Evolutionary conservation across 2,329 filamentous ascomycete species (phyloP).

Genomic region (Diplodia seriata): DNA sequence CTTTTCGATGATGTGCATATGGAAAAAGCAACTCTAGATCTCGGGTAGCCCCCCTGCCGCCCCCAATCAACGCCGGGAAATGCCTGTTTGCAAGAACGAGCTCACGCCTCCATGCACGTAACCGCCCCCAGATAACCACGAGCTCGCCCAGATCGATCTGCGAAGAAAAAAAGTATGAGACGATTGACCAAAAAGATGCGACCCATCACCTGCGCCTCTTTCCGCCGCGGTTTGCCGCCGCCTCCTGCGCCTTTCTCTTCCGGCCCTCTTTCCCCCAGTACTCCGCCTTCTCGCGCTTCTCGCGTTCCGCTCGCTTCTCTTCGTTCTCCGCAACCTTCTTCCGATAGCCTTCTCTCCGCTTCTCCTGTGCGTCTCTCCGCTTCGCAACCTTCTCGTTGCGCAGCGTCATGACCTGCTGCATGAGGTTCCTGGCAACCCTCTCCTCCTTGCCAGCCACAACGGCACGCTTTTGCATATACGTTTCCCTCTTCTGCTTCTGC

Average conservation of each 20-base stretch:
- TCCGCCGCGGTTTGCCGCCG: constrained; percentile 39
- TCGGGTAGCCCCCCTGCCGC: constrained; percentile 23
- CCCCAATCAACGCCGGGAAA: constrained; percentile 31
- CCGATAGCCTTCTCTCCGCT: constrained; percentile 78
- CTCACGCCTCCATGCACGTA: constrained; percentile 29
- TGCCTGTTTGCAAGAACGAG: constrained; percentile 30
- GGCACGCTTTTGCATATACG: constrained; percentile 94
- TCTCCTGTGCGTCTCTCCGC: constrained; percentile 83
- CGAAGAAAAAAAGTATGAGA: constrained; percentile 11
- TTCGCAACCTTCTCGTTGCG: constrained; percentile 90
- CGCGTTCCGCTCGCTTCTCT: constrained; percentile 84
- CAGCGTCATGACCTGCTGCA: constrained; percentile 92
- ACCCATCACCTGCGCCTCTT: constrained; percentile 30
- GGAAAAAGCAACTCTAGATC: constrained; percentile 27
- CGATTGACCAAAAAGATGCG: not conserved
- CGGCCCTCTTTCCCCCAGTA: constrained; percentile 92
- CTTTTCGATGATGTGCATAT: constrained; percentile 17
- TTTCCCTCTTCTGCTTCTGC: constrained; percentile 78
- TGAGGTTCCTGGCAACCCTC: constrained; percentile 82
- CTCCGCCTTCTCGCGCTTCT: constrained; percentile 91
- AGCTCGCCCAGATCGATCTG: constrained; percentile 27
- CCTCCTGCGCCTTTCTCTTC: constrained; percentile 67
- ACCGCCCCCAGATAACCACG: constrained; percentile 28
- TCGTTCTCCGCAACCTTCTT: constrained; percentile 81
- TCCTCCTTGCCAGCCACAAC: constrained; percentile 83